Evolutionary conservation across 2,329 filamentous ascomycete species (phyloP).

Genomic region (Laburnicola sp.): DNA sequence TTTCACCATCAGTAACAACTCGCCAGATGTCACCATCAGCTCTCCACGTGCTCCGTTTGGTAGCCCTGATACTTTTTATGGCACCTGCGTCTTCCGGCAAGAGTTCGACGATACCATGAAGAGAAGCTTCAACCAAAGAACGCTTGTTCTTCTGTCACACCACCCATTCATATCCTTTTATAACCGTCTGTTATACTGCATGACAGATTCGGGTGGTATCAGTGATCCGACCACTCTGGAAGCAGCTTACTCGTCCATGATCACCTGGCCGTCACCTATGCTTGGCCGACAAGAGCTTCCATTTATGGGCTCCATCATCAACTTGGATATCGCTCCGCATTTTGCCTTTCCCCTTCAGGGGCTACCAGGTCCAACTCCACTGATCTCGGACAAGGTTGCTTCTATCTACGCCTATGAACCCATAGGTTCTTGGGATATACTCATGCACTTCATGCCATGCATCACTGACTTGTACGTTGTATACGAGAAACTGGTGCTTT

Average conservation of each 20-base stretch:
- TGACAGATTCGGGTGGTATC: slow-evolving; percentile 44
- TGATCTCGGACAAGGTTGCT: slow-evolving; percentile 34
- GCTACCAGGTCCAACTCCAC: slow-evolving; percentile 33
- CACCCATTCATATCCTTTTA: slow-evolving; percentile 47
- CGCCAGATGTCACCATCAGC: slow-evolving; percentile 60
- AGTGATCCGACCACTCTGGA: slow-evolving; percentile 46
- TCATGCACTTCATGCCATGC: slow-evolving; percentile 47
- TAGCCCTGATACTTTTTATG: slow-evolving; percentile 42
- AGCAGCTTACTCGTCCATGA: slow-evolving; percentile 43
- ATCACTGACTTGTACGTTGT: slow-evolving; percentile 47
- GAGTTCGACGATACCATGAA: slow-evolving; percentile 48
- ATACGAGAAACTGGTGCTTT: slow-evolving; percentile 47
- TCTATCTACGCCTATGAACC: slow-evolving; percentile 48
- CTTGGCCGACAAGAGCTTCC: slow-evolving; percentile 45
- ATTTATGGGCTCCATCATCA: slow-evolving; percentile 44
- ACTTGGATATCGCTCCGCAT: slow-evolving; percentile 47
- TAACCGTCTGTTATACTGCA: slow-evolving; percentile 39
- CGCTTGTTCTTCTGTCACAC: slow-evolving; percentile 46
- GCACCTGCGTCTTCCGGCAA: slow-evolving; percentile 47
- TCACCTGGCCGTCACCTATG: slow-evolving; percentile 42
- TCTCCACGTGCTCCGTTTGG: slow-evolving; percentile 47
- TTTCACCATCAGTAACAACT: slow-evolving; percentile 48
- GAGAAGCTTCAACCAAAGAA: slow-evolving; percentile 48
- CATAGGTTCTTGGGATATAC: slow-evolving; percentile 43
- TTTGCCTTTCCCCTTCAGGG: slow-evolving; percentile 47